These are phyloP conservation scores for Suhomyces emberorum DNA, from an alignment of 805 yeast species.

Conservation along the genomic window DNA sequence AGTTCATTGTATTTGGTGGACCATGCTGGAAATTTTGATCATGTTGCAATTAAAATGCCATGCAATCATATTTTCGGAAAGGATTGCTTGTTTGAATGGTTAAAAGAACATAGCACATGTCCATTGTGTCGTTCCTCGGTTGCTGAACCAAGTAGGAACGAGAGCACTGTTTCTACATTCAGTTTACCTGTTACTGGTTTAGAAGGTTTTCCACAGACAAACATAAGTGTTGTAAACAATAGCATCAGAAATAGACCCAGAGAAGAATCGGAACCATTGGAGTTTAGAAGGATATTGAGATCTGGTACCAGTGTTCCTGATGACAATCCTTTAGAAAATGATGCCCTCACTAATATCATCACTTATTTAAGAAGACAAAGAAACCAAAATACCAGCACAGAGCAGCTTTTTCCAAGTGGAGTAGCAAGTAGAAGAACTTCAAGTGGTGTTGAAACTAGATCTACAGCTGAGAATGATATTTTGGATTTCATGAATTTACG, in stretches of 20 bases:
- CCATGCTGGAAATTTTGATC: constrained; percentile 31
- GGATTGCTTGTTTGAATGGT: constrained; percentile 84
- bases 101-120: constrained; percentile 67
- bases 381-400: constrained; percentile 4
- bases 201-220: neutral
- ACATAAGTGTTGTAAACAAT: constrained; percentile 6
- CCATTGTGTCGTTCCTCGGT: constrained; percentile 73
- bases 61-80: constrained; percentile 88
- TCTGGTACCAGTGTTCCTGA: constrained; percentile 8
- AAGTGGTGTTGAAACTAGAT: constrained; percentile 41
- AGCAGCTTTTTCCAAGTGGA: constrained; percentile 42
- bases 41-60: constrained; percentile 70
- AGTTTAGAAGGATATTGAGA: constrained; percentile 8
- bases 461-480: constrained; percentile 9
- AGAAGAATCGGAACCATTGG: neutral
- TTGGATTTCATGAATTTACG: constrained; percentile 28
- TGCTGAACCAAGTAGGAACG: constrained; percentile 1
- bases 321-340: constrained; percentile 2
- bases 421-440: constrained; percentile 47
- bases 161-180: constrained; percentile 28
- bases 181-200: constrained; percentile 14
- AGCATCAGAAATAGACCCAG: constrained; percentile 2
- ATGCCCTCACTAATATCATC: constrained; percentile 19
- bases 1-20: constrained; percentile 16
- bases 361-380: constrained; percentile 17